Evolutionary conservation across 2,329 filamentous ascomycete species (phyloP).

Genomic region (Microcyclospora tardicrescens): DNA sequence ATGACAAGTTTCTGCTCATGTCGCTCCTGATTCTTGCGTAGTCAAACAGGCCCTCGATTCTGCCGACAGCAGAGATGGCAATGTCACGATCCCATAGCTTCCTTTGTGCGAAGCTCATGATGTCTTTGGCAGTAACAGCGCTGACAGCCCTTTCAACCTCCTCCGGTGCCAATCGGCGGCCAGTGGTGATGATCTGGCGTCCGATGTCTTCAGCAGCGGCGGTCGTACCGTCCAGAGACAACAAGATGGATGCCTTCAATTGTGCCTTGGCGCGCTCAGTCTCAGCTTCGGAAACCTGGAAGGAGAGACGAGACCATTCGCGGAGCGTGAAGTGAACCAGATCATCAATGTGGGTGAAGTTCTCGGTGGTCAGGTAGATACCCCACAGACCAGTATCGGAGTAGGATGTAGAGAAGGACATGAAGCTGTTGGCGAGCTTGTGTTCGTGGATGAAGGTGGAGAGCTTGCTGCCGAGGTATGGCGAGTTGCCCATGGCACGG

Average conservation of each 20-base stretch:
- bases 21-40: slow-evolving; percentile 70
- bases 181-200: slow-evolving; percentile 95
- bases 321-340: slow-evolving; percentile 96
- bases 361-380: slow-evolving; percentile 94
- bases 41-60: slow-evolving; percentile 71
- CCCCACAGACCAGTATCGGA: slow-evolving; percentile 99
- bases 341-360: slow-evolving; percentile 77
- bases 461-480: slow-evolving; percentile 96
- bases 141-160: slow-evolving; percentile 92
- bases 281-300: slow-evolving; percentile 77
- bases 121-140: slow-evolving; percentile 82
- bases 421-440: slow-evolving; percentile 97
- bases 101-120: slow-evolving; percentile 89
- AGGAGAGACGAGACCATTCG: slow-evolving; percentile 92
- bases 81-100: slow-evolving; percentile 98
- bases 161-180: slow-evolving; percentile 75
- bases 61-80: slow-evolving; percentile 82
- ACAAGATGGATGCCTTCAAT: slow-evolving; percentile 94
- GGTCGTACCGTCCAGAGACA: slow-evolving; percentile 94
- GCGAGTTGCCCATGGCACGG: slow-evolving; percentile 93
- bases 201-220: slow-evolving; percentile 97
- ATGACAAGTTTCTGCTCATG: slow-evolving; percentile 63
- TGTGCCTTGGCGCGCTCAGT: slow-evolving; percentile 98
- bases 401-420: slow-evolving; percentile 99
- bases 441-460: slow-evolving; percentile 89